Base-by-base conservation (phyloP, 352 stramenopile species). In the Blastocystis sp. region DNA sequence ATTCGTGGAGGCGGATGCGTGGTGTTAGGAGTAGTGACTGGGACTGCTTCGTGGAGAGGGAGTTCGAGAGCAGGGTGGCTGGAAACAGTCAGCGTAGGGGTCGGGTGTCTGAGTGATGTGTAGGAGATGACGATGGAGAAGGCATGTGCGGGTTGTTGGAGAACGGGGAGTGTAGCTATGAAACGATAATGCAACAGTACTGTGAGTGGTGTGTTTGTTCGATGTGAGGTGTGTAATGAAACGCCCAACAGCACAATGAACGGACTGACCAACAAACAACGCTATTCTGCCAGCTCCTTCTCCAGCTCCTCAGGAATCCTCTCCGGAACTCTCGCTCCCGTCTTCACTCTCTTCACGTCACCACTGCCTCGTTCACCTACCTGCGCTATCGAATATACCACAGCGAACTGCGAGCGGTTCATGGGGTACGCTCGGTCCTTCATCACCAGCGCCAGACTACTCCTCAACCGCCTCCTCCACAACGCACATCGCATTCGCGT, bases 21-120 rank as follows among this genome's bases (percentile, higher is more conserved):
- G 31, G 24, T 12, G 31, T 31, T 41, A 10, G 59, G 13, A 29
- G 35, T 69, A 85, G 74, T 16, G 74, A 85, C 37, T 85, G 74
- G 74, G 55, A 62, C 16, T 59, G 26, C 16, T 85, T 55, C 21
- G 13, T 81, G 19, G 29, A 39, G 13, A 65, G 24, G 16, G 19
- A 81, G 31, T 81, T 26, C 12, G 66, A 45, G 51, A 39, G n/a
- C 0, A 35, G 59, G 2, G 39, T 50, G 63, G 63, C 63, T n/a
- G 45, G 39, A 29, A 69, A 29, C 29, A 29, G 35, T 33, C 21
- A 62, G 55, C 62, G 35, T 33, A 13, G 12, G 29, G 35, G 10
- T 80, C 69, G 31, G 21, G 55, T 41, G 69, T 33, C 24, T 26
- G 62, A 60, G 41, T 35, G 12, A 63, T 13, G 19, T 65, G 31